Evolutionary conservation across 192 early-diverging fungal genomes (phyloP).

Genomic region (Podila verticillata): DNA sequence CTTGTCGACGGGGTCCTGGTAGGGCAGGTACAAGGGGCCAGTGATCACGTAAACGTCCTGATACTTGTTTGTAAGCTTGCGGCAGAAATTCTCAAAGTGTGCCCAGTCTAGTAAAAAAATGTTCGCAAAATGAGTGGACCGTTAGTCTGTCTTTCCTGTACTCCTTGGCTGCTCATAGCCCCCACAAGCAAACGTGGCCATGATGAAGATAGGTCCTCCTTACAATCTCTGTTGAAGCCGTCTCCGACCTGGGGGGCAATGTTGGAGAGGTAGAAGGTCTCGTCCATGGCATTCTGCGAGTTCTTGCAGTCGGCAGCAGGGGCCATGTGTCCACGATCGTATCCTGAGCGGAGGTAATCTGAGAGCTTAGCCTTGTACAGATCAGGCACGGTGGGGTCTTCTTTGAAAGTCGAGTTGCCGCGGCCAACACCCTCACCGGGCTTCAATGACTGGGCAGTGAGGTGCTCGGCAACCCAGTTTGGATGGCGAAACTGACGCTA

Average conservation of each 20-base stretch:
- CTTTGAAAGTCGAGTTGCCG: conserved; percentile 78
- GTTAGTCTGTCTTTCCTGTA: no score
- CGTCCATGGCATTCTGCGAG: conserved; percentile 78
- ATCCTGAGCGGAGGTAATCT: conserved; percentile 86
- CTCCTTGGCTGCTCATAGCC: no score
- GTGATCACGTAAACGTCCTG: conserved; percentile 88
- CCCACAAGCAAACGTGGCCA: background rate
- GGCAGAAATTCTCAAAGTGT: conserved; percentile 83
- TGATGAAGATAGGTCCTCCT: conserved; percentile 8
- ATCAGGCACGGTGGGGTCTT: conserved; percentile 77
- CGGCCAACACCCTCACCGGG: conserved; percentile 69
- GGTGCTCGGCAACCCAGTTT: conserved; percentile 70
- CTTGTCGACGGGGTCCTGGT: conserved; percentile 67
- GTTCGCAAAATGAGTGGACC: no score
- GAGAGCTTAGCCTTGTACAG: conserved; percentile 77
- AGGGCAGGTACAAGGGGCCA: conserved; percentile 88
- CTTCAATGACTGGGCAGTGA: conserved; percentile 68
- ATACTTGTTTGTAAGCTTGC: conserved; percentile 74
- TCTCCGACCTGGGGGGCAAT: conserved; percentile 84
- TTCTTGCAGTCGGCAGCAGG: conserved; percentile 89
- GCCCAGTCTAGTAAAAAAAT: conserved; percentile 77
- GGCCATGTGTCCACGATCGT: conserved; percentile 93
- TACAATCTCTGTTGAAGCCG: conserved; percentile 91
- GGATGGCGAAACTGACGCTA: conserved; percentile 55
- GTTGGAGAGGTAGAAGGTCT: conserved; percentile 87